Conservation (phyloP, 176 grass and related monocot genomes). For the Eremochloa ophiuroides region DNA sequence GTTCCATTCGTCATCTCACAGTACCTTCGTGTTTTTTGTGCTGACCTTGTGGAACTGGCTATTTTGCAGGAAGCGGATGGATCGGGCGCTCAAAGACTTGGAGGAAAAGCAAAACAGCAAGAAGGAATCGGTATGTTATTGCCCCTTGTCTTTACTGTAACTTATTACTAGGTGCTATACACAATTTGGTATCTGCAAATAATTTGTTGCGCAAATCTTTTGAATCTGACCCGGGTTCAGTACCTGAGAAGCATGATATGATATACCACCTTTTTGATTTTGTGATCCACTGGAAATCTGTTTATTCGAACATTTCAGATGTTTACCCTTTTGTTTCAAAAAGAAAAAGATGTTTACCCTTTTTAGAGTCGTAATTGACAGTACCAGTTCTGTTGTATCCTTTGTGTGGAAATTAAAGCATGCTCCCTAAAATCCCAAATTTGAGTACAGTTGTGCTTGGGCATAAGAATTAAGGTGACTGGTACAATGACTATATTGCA, state of each 20-base stretch:
- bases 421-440: neutral
- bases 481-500: neutral
- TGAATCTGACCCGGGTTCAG: neutral
- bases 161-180: neutral
- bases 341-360: neutral
- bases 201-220: neutral
- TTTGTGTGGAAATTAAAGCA: neutral
- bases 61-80: constrained; percentile 71
- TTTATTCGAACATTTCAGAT: neutral
- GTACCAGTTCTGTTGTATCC: neutral
- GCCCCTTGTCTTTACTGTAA: neutral
- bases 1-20: neutral
- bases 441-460: neutral
- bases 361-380: neutral
- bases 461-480: neutral
- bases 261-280: neutral
- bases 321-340: neutral
- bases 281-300: neutral
- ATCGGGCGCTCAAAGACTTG: constrained; percentile 68
- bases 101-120: constrained; percentile 98
- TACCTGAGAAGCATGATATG: neutral
- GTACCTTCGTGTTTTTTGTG: neutral
- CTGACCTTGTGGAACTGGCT: constrained; percentile 16
- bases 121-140: constrained; percentile 73
- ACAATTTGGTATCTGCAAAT: neutral